Percentiles rank a stretch among this genome's conserved stretches.
Conservation (phyloP, 331 rosid species). For the Pyrus hybrid region DNA sequence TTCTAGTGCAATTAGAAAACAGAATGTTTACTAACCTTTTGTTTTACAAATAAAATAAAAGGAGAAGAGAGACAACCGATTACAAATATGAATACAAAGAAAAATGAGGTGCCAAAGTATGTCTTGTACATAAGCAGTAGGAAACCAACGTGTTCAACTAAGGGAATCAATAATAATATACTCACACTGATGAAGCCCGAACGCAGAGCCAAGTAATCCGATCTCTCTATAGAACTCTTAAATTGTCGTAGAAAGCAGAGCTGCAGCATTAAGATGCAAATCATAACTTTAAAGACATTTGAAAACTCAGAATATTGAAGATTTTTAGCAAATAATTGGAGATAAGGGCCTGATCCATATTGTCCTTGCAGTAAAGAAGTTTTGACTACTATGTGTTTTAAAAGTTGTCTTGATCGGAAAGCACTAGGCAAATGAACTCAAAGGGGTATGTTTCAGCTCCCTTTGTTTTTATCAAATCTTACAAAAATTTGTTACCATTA, state of each 20-base stretch:
- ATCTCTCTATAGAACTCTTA: constrained; percentile 69
- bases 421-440: no score
- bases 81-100: no score
- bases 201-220: constrained; percentile 92
- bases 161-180: constrained; percentile 10
- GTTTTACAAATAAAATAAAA: no score
- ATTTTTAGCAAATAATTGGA: background rate
- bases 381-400: background rate
- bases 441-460: no score
- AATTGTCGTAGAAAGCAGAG: constrained; percentile 89
- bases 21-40: no score
- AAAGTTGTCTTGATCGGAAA: background rate
- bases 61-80: no score
- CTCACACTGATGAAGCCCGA: constrained; percentile 84
- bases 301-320: background rate
- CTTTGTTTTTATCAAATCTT: no score
- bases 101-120: background rate
- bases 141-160: background rate
- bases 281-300: background rate
- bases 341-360: background rate
- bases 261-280: constrained; percentile 46
- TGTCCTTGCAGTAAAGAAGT: background rate
- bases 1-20: background rate
- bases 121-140: background rate
- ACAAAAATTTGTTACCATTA: no score